Base-by-base conservation (phyloP, 768 basidiomycete genomes). In the Tremella mesenterica region DNA sequence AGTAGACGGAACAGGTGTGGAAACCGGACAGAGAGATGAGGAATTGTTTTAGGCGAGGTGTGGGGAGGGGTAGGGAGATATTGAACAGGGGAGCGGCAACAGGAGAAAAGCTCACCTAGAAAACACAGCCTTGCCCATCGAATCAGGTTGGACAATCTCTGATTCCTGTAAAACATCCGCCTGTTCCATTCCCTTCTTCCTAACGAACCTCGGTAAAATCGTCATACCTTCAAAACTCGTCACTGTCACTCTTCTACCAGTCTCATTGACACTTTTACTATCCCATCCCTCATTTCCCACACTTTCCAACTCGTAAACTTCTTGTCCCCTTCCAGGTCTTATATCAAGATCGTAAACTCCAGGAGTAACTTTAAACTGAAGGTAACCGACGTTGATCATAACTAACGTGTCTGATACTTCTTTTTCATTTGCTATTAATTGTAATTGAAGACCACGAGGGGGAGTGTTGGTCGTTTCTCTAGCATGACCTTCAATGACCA, bases 401-500 rank as follows among this genome's bases (percentile, higher is more conserved):
- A 97, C 84, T 53, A 83, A 85, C 0, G 95, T 97, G 61, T 95
- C 91, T 6, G 86, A 88, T 13, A 92, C 76, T 1, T 76, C 51
- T 4, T 58, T 44, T 1, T 52, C 76, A 25, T 75, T 70, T 12
- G 74, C 76, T 2, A 80, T 76, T 1, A 99, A 81, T 65, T 95
- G 85, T 1, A 99, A 80, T 61, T 97, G 93, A 2, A 96, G 77
- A 4, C 95, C 95, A 12, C 92, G 82, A 0, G 95, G 90, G 3
- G 91, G 85, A 5, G 76, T 75, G 36, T 81, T 79, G 1, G 81
- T 80, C 7, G 65, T 65, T 54, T 97, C 92, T 9, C 90, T 82
- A 0, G 90, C 90, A 63, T 97, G 93, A 1, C 95, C 95, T 69
- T 96, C 93, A 39, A 96, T 80, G 45, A 97, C 82, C 20, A 99